Percentiles rank a stretch among this genome's conserved stretches.
phyloP scores from a whole-genome alignment of 108 stramenopile species.

The Fistulifera pelliculosa region DNA sequence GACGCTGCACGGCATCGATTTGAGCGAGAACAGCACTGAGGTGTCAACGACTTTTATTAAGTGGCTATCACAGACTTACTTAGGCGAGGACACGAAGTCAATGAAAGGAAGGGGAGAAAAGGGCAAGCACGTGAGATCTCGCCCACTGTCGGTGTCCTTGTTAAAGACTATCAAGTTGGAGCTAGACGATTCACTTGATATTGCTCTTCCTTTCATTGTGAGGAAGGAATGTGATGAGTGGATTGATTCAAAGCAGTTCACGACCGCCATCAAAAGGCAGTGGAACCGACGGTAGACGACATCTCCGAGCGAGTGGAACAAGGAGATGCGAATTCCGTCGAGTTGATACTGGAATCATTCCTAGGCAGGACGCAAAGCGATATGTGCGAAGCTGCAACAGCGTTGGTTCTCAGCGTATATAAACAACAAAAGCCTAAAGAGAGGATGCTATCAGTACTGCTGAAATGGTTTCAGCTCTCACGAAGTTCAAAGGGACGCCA shows the following conservation, averaged over 20 bases:
- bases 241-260: no score
- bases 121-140: neutral
- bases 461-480: conserved; percentile 54
- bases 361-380: no score
- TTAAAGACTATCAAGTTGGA: neutral
- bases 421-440: neutral
- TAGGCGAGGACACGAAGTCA: neutral
- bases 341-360: no score
- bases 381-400: no score
- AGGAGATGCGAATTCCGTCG: no score
- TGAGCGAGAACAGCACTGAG: neutral
- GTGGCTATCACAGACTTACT: conserved; percentile 23
- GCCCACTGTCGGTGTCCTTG: neutral
- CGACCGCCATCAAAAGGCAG: no score
- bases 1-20: conserved; percentile 18
- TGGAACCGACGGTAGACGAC: no score
- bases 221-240: no score
- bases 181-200: no score
- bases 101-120: neutral
- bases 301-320: no score
- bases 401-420: no score
- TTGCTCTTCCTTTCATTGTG: no score
- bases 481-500: conserved; percentile 19
- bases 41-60: conserved; percentile 33
- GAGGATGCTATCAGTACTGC: conserved; percentile 1